Evolutionary conservation across 805 yeast species (phyloP), one percentile per base, ranked within the genome.

Genomic region (Clavispora asparagi): DNA sequence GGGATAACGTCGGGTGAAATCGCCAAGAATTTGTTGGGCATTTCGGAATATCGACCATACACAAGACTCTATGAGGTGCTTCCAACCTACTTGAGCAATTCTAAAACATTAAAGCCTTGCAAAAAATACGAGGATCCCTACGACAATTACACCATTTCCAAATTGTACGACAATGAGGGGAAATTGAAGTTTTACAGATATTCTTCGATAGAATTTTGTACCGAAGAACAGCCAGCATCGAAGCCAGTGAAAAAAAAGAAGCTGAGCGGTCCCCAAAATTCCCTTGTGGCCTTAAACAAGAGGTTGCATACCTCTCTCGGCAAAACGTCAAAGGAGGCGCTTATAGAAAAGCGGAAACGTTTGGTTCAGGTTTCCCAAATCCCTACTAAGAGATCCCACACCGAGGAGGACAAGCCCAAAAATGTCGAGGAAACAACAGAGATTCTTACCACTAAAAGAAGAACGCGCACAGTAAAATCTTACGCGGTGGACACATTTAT

Each of bases 151-250:
- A 48, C 62, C 14, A 67, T 88, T 11, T 73, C 84, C 0, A 73
- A 85, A 50, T 82, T 83, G 14, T 79, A 80, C 48, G 95, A 87
- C 57, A 81, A 81, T 53, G 82, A 80, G 48, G 95, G 95, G 0
- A 81, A 89, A 52, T 72, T 76, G 47, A 85, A 87, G 57, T 86
- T 81, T 53, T 87, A 79, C 62, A 70, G 95, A 36, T 82, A 85
- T 54, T 69, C 58, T 44, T 55, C 59, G 14, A 56, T 50, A 41
- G 50, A 49, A 3, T 43, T 48, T 27, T 56, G 57, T 41, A 28
- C 51, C 14, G 56, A 52, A 30, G 49, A 43, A 9, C 40, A 40
- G 19, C 49, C 51, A 3, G 39, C 47, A 1, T 50, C 52, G 6
- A 53, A 49, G 41, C 28, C 45, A 16, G 44, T 36, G 33, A 48